Base-by-base conservation (phyloP, 1,284 basidiomycete species). In the Gymnopus androsaceus region DNA sequence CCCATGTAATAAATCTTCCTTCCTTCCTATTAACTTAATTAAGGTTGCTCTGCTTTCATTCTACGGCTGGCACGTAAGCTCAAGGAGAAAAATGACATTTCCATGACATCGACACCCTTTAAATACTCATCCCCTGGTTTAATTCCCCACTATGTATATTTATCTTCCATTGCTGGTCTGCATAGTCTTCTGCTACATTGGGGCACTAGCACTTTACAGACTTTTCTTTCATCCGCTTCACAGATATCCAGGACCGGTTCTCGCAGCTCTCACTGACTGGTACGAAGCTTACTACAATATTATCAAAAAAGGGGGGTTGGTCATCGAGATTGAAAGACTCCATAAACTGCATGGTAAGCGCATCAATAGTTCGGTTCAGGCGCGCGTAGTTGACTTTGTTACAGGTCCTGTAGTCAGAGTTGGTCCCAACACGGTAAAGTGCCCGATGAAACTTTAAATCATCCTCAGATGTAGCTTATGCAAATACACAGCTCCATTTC, bases 351-450 rank as follows among this genome's bases (percentile, higher is more conserved):
- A 56, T n/a, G 54, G 54, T 51, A 23, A 56, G 47, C 7, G 14
- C n/a, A 25, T 44, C 5, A 14, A 23, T 28, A 21, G 9, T 15
- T 14, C 2, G 14, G n/a, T 19, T 14, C 28, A 34, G 11, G 44
- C 11, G 11, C 14, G 14, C 12, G 9, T 9, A 8, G 12, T 30
- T 19, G 17, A 41, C 14, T 8, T 31, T 44, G 7, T 27, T 31
- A 28, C n/a, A 56, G 54, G 54, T 6, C 47, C 54, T 36, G 48
- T 56, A 8, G 33, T 56, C n/a, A 42, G 54, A 50, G 25, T 56
- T 27, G 54, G 54, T 9, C 54, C 54, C 14, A 51, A 56, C 23
- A 51, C 47, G 12, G 54, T 51, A 34, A 14, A 30, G 15, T 23
- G 4, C n/a, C 14, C 9, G 11, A 17, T 14, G n/a, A 28, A 14